These are phyloP conservation scores for Amyloporia xantha DNA, from an alignment of 768 basidiomycete species.

Conservation along the genomic window DNA sequence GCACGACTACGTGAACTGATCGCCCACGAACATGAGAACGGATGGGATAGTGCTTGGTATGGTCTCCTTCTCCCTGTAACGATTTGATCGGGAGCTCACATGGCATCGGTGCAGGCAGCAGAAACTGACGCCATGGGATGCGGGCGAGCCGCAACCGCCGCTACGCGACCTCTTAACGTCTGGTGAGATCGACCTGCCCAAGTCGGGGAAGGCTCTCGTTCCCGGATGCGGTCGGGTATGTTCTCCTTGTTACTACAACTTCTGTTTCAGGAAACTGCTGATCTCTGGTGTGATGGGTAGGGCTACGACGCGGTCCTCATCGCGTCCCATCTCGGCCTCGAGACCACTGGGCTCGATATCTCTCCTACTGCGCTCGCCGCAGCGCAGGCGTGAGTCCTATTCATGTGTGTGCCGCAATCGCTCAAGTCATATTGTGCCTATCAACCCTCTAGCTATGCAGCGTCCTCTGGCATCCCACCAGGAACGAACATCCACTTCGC, in stretches of 20 bases:
- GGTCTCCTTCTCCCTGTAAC: neutral
- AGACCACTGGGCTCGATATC: slow-evolving; percentile 44
- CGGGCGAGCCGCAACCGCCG: slow-evolving; percentile 46
- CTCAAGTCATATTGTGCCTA: slow-evolving; percentile 1
- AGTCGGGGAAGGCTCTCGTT: slow-evolving; percentile 36
- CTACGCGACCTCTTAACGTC: slow-evolving; percentile 34
- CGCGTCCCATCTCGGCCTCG: slow-evolving; percentile 39
- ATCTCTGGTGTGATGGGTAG: slow-evolving; percentile 33
- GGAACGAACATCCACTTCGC: slow-evolving; percentile 34
- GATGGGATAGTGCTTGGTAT: slow-evolving; percentile 19
- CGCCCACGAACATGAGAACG: slow-evolving; percentile 2
- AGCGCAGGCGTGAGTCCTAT: slow-evolving; percentile 34
- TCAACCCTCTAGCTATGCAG: slow-evolving; percentile 11
- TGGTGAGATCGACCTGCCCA: slow-evolving; percentile 38
- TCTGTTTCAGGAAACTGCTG: neutral
- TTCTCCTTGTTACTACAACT: neutral
- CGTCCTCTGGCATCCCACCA: slow-evolving; percentile 14
- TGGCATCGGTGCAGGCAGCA: slow-evolving; percentile 15
- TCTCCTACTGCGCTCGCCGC: slow-evolving; percentile 45
- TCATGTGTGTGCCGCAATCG: no score
- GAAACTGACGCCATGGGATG: slow-evolving; percentile 59
- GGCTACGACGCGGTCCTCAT: slow-evolving; percentile 57
- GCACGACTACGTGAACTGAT: slow-evolving; percentile 4
- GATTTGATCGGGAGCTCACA: neutral
- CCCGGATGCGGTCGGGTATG: slow-evolving; percentile 51